Conservation (phyloP, 441 rosid species). For the Metrosideros polymorpha region DNA sequence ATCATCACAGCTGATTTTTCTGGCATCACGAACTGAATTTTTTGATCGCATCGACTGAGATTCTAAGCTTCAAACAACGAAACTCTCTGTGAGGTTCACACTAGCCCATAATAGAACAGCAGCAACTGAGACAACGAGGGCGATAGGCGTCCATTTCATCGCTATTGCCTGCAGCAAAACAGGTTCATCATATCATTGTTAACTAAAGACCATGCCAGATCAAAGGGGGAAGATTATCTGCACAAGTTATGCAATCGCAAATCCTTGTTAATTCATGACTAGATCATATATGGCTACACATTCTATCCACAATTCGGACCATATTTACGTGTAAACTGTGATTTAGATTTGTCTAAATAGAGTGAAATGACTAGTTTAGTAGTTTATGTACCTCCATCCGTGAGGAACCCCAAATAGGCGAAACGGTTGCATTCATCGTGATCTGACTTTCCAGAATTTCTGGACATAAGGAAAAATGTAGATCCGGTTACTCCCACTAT, state of each 20-base stretch:
- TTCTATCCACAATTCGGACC: neutral
- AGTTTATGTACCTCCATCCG: conserved; percentile 23
- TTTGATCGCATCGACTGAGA: neutral
- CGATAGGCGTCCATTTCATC: conserved; percentile 47
- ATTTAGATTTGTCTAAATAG: neutral
- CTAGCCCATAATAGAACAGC: conserved; percentile 31
- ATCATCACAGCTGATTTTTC: neutral
- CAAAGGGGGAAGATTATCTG: neutral
- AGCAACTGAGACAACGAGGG: conserved; percentile 18
- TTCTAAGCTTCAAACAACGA: conserved; percentile 14
- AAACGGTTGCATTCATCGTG: conserved; percentile 2
- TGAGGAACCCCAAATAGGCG: conserved; percentile 34
- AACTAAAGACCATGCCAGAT: neutral
- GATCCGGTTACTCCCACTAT: neutral
- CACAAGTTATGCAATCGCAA: neutral
- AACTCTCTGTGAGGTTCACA: conserved; percentile 20
- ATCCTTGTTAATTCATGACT: neutral
- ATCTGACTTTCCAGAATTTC: conserved; percentile 14
- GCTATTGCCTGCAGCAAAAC: conserved; percentile 29
- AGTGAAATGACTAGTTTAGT: neutral
- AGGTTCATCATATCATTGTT: neutral
- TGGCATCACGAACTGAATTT: neutral
- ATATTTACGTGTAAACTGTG: too few relatives aligned
- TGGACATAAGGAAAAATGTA: neutral
- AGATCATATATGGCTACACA: neutral